Base-by-base conservation (phyloP, 495 filamentous ascomycete genomes). In the Antarctomyces pellizariae region DNA sequence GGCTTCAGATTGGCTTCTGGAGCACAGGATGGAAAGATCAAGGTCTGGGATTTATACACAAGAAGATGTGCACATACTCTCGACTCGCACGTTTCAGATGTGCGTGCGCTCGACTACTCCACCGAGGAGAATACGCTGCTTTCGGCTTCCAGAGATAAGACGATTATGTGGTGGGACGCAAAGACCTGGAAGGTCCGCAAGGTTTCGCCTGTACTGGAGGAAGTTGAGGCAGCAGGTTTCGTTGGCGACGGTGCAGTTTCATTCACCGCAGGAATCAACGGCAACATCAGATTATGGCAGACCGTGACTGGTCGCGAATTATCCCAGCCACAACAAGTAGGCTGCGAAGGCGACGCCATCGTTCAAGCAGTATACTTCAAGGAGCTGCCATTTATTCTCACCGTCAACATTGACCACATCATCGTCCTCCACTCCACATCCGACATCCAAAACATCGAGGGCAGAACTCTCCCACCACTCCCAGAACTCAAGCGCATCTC, bases 101-200 rank as follows among this genome's bases (percentile, higher is more conserved):
- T 99, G 13, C 74, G 79, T 31, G 64, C 65, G 31, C 46, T 99
- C 15, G 75, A 82, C 31, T 95, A 71, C 47, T 84, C 75, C 3
- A 44, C 58, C 1, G 46, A 67, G 29, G 67, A 77, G 34, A 71
- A 78, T 45, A 57, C 66, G 7, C 49, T 99, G 21, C 53, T 93
- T 4, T 84, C 76, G n/a, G 80, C 70, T n/a, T 71, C 78, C 42
- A 60, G 86, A 50, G 86, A 99, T 53, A 86, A 90, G 49, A 93
- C 89, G 0, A 66, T 82, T 19, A 86, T 84, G 26, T 47, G 90
- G 33, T 93, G 82, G 80, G 77, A 90, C 54, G 61, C 73, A 10
- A 62, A 51, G 26, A 76, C 62, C 8, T 95, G 83, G 80, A 83
- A 80, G 41, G 48, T 59, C n/a, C 67, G 71, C 23, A 75, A 67